Conservation (phyloP, 345 rosid species). For the Aquilaria sinensis region DNA sequence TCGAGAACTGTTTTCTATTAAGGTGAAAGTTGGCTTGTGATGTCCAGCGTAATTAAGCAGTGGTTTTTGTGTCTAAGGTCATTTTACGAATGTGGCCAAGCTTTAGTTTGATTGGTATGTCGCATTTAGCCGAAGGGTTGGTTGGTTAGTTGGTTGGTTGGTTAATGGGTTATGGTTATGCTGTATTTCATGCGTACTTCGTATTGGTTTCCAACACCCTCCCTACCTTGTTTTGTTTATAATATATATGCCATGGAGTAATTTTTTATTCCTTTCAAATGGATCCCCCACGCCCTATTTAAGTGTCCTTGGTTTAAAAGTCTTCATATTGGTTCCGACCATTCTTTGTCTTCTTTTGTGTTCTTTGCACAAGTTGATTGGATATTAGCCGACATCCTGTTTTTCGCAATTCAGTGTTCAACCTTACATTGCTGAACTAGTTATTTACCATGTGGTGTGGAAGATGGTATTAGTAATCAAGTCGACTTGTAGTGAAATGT, state of each 20-base stretch:
- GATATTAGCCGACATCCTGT: too few relatives aligned
- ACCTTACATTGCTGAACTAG: too few relatives aligned
- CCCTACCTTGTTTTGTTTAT: conserved; percentile 15
- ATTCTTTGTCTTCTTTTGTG: too few relatives aligned
- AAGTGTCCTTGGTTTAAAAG: too few relatives aligned
- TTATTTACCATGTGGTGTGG: too few relatives aligned
- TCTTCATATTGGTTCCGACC: too few relatives aligned
- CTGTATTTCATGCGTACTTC: conserved; percentile 19
- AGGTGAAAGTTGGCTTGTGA: conserved; percentile 29
- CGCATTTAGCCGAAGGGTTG: conserved; percentile 35
- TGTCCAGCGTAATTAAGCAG: conserved; percentile 21
- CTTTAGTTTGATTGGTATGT: conserved; percentile 14
- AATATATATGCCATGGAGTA: conserved; percentile 1
- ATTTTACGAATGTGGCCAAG: conserved; percentile 27
- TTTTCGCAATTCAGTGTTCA: too few relatives aligned
- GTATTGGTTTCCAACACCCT: conserved; percentile 15
- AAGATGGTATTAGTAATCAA: too few relatives aligned
- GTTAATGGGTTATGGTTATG: conserved; percentile 21
- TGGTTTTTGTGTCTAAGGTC: conserved; percentile 20
- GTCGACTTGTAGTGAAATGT: too few relatives aligned
- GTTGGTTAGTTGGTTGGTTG: conserved; percentile 25
- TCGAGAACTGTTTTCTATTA: conserved; percentile 16
- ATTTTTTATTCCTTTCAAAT: too few relatives aligned
- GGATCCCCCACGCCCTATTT: too few relatives aligned
- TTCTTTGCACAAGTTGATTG: too few relatives aligned